Base-by-base conservation (phyloP, 1,284 basidiomycete genomes). In the Cryptococcus hybrid region DNA sequence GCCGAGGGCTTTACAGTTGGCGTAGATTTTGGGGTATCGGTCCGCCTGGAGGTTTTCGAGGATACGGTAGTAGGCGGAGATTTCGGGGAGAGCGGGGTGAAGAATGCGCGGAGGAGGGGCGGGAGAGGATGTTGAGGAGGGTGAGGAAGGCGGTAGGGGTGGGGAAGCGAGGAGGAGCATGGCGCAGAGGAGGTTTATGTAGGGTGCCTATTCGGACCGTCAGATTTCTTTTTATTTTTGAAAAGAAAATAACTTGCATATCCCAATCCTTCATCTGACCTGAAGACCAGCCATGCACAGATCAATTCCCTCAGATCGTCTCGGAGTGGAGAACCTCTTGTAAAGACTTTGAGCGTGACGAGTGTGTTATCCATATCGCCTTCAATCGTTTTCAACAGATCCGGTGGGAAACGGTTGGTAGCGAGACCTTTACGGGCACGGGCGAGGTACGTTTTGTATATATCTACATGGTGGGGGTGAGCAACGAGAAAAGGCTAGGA, bases 161-260 rank as follows among this genome's bases (percentile, higher is more conserved):
- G 90, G 80, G 83, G 96, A 88, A 68, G 89, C 94, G 67, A 98
- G 82, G 39, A 98, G 80, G 59, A 96, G 82, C 88, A 96, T 93
- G 0, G 89, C 92, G 8, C 88, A 89, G 42, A 96, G 82, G 18
- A 78, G 70, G 7, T 65, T 69, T 52, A 78, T 71, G 54, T 72
- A 71, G n/a, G 79, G 74, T 45, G 79, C 70, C 63, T 77, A 60
- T 59, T 60, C 5, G 56, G 49, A 47, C 36, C 52, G 49, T 44
- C 35, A 35, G 62, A 52, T 43, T 38, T 24, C 7, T 9, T 30
- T 9, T 5, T 36, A 46, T 46, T 30, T 54, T 47, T 8, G 13
- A 9, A 42, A 9, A 7, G 35, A 46, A 42, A 9, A 3, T 6
- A 84, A 56, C 79, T 64, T 9, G 84, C 85, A 73, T 95, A 96